Evolutionary conservation across 768 basidiomycete genomes (phyloP).

Genomic region (Lactifluus hygrophoroides): DNA sequence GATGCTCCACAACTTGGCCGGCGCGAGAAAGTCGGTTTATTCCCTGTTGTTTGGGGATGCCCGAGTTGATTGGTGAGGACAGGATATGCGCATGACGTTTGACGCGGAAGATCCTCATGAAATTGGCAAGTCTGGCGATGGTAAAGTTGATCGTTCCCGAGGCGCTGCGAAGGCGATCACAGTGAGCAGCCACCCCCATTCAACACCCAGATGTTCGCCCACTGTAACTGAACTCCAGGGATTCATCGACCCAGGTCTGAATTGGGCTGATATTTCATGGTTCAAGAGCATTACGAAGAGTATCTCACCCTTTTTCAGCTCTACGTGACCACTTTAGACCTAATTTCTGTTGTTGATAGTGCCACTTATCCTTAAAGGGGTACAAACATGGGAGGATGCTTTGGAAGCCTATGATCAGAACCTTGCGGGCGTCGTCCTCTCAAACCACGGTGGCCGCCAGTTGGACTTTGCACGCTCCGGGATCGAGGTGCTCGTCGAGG

Average conservation of each 20-base stretch:
- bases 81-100: conserved; percentile 97
- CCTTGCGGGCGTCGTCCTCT: conserved; percentile 43
- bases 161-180: conserved; percentile 93
- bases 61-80: neutral
- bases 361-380: conserved; percentile 58
- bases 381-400: conserved; percentile 57
- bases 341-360: conserved; percentile 26
- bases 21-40: conserved; percentile 58
- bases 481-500: conserved; percentile 47
- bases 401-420: conserved; percentile 41
- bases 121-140: conserved; percentile 38
- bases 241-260: conserved; percentile 88
- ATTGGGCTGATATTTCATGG: conserved; percentile 77
- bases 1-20: conserved; percentile 95
- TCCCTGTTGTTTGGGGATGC: neutral
- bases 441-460: conserved; percentile 53
- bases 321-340: neutral
- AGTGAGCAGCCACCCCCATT: conserved; percentile 34
- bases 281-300: conserved; percentile 52
- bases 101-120: conserved; percentile 66
- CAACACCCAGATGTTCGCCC: neutral
- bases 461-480: conserved; percentile 41
- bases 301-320: conserved; percentile 16
- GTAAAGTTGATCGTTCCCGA: conserved; percentile 68
- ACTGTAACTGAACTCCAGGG: conserved; percentile 38